phyloP scores from a whole-genome alignment of 1,139 yeast genomes.

The Magnusiomyces tetraspermus region DNA sequence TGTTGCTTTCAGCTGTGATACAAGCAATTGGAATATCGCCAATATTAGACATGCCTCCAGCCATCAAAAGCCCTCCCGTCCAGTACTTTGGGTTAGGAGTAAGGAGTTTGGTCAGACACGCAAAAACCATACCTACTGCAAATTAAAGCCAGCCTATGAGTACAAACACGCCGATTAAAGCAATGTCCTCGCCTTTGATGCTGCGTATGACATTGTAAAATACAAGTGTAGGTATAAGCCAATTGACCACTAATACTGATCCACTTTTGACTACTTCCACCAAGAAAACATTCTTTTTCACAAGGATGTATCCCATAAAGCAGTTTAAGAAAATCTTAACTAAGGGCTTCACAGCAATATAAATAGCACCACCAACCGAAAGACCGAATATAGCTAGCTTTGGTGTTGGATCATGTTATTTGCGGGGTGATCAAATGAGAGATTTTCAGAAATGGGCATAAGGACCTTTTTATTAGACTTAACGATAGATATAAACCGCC shows the following conservation, averaged over 20 bases:
- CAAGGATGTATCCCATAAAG: constrained; percentile 57
- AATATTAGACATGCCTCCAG: constrained; percentile 52
- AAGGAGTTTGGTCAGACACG: constrained; percentile 26
- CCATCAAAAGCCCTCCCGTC: constrained; percentile 68
- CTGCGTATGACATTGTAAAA: constrained; percentile 68
- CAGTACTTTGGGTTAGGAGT: constrained; percentile 59
- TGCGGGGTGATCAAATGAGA: no score
- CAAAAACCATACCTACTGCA: constrained; percentile 27
- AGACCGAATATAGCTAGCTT: no score
- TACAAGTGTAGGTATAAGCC: constrained; percentile 67
- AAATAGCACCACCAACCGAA: constrained; percentile 60
- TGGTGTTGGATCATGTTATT: no score
- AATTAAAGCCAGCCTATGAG: constrained; percentile 48
- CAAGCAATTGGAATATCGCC: constrained; percentile 87
- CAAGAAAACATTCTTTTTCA: constrained; percentile 51
- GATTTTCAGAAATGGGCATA: no score
- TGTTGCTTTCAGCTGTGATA: no score
- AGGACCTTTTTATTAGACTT: no score
- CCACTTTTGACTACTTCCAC: constrained; percentile 61
- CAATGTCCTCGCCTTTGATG: constrained; percentile 61
- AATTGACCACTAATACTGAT: constrained; percentile 61
- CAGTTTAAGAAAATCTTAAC: constrained; percentile 74
- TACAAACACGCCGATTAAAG: constrained; percentile 62
- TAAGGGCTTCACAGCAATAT: constrained; percentile 76
- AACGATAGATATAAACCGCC: no score